Base-by-base conservation (phyloP, 192 early-diverging fungal species). In the Coemansia sp. region DNA sequence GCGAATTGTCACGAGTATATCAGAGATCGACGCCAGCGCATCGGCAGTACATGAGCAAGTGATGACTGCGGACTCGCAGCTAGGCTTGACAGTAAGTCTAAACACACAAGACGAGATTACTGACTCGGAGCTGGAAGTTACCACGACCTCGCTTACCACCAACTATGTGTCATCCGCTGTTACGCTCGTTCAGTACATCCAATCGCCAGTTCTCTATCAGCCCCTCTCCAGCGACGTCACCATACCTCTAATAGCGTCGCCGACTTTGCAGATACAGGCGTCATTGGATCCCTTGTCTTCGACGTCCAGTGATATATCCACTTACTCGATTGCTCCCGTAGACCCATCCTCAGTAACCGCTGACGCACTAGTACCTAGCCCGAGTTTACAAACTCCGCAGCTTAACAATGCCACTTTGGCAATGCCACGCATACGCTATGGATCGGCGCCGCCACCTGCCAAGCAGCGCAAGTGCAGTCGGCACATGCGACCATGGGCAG, bases 401-500 rank as follows among this genome's bases (percentile, higher is more conserved):
- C 63, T 64, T 13, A 40, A 64, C 20, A 64, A 64, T 38, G 43
- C 22, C 34, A 61, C 33, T 20, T n/a, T 61, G 18, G 58, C 58
- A 3, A 61, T 38, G 33, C 58, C 58, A 16, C 58, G 29, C 58
- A 61, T 61, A 61, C 36, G 58, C 58, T 61, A 61, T 61, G 58
- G 58, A 61, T 34, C 58, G 27, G 2, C 27, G 58, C 34, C 33
- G 36, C 46, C 62, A 46, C 46, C 47, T 41, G 29, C 34, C 44
- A 34, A 20, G 39, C 39, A 12, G 33, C n/a, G 22, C 66, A 49
- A 24, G 64, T 9, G 52, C 60, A 44, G 46, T 13, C 71, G 74
- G 22, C 71, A 74, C 39, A 82, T 82, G 72, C 64, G 40, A 2
- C 22, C 71, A 27, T 74, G 71, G 74, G 62, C 58, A 3, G 75